Evolutionary conservation across 495 filamentous ascomycete species (phyloP).

Genomic region (Penicillium arizonense): DNA sequence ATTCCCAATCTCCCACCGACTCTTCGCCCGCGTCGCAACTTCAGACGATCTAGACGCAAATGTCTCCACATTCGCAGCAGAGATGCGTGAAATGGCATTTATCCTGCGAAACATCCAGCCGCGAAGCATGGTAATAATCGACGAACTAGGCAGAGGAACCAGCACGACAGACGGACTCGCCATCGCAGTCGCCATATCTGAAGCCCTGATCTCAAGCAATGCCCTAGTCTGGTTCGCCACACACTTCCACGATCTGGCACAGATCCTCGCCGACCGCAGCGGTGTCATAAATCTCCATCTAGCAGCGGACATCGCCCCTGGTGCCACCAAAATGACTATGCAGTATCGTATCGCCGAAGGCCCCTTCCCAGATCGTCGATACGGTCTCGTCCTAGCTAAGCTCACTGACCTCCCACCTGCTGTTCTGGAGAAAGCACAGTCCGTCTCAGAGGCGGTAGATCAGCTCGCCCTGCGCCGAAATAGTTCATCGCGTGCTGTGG

Average conservation of each 20-base stretch:
- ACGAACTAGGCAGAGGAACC: conserved; percentile 91
- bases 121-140: conserved; percentile 78
- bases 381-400: conserved; percentile 72
- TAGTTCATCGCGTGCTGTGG: conserved; percentile 52
- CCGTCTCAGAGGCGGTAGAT: conserved; percentile 61
- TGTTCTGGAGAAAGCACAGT: conserved; percentile 65
- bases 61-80: conserved; percentile 87
- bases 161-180: conserved; percentile 85
- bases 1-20: conserved; percentile 74
- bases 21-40: conserved; percentile 84
- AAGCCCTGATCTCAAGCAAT: conserved; percentile 75
- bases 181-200: conserved; percentile 85
- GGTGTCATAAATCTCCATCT: conserved; percentile 84
- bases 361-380: conserved; percentile 67
- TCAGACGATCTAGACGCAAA: conserved; percentile 90
- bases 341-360: conserved; percentile 77
- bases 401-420: conserved; percentile 68
- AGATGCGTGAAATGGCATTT: conserved; percentile 95
- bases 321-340: conserved; percentile 68
- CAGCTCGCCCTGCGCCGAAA: conserved; percentile 52
- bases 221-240: conserved; percentile 89
- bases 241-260: conserved; percentile 82
- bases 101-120: conserved; percentile 77
- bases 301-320: conserved; percentile 59
- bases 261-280: conserved; percentile 66